Conservation (phyloP, 1,139 yeast genomes). For the Magnusiomyces fungicola region DNA sequence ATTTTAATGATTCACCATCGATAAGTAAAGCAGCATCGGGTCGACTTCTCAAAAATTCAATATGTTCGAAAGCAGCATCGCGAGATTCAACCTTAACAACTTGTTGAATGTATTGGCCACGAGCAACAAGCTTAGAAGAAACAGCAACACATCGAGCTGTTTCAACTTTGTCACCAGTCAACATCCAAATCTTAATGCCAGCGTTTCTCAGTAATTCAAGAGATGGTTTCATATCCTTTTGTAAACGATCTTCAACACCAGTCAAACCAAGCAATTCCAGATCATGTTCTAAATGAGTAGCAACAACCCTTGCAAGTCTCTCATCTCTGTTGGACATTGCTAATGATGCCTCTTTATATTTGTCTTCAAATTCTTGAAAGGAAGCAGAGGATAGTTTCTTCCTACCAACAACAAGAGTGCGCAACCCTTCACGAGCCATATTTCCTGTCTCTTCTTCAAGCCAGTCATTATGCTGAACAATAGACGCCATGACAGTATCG, state of each 20-base stretch:
- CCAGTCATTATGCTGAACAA: slow-evolving; percentile 89
- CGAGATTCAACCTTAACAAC: slow-evolving; percentile 49
- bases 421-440: slow-evolving; percentile 96
- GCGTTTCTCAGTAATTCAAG: slow-evolving; percentile 91
- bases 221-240: slow-evolving; percentile 82
- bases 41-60: slow-evolving; percentile 63
- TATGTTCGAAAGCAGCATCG: slow-evolving; percentile 54
- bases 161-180: slow-evolving; percentile 98
- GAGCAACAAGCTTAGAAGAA: slow-evolving; percentile 80
- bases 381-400: slow-evolving; percentile 51
- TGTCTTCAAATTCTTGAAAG: slow-evolving; percentile 56
- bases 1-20: slow-evolving; percentile 85
- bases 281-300: slow-evolving; percentile 69
- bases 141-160: slow-evolving; percentile 97
- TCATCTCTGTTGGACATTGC: slow-evolving; percentile 74
- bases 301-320: slow-evolving; percentile 60
- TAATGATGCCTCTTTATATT: slow-evolving; percentile 65
- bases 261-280: slow-evolving; percentile 85
- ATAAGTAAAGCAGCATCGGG: slow-evolving; percentile 73
- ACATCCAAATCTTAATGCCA: slow-evolving; percentile 97
- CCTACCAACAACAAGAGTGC: slow-evolving; percentile 89
- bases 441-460: slow-evolving; percentile 94
- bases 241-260: slow-evolving; percentile 95
- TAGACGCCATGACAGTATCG: slow-evolving; percentile 85
- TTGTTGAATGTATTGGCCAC: slow-evolving; percentile 91